phyloP scores from a whole-genome alignment of 257 asterid genomes.

The Ocimum tenuiflorum region DNA sequence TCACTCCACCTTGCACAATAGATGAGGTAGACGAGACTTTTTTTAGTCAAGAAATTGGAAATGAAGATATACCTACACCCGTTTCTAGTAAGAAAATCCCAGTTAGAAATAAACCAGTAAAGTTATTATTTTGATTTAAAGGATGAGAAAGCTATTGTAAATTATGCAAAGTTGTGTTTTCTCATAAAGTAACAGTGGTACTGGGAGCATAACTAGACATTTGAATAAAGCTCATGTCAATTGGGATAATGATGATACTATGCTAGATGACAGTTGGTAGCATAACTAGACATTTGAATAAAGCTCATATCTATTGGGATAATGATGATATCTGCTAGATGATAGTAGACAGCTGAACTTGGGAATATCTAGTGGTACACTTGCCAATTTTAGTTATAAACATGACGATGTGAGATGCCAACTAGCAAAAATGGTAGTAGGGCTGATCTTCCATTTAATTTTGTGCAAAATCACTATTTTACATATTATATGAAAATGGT shows the following conservation, averaged over 20 bases:
- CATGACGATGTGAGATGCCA: no score
- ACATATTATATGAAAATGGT: not conserved
- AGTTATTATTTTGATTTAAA: not conserved
- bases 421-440: not conserved
- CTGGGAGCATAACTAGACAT: no score
- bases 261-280: not conserved
- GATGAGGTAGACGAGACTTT: no score
- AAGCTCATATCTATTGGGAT: not conserved
- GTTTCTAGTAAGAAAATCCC: not conserved
- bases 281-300: no score
- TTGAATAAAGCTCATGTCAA: no score
- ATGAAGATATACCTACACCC: not conserved
- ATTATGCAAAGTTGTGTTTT: not conserved
- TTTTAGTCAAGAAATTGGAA: no score
- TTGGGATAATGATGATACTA: not conserved
- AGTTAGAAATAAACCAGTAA: not conserved
- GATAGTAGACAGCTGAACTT: not conserved
- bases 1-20: no score
- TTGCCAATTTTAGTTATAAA: not conserved
- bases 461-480: not conserved
- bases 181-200: not conserved
- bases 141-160: not conserved
- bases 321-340: not conserved
- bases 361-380: not conserved
- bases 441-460: not conserved